Base-by-base conservation (phyloP, 2,329 filamentous ascomycete genomes). In the Aspergillus carbonarius region DNA sequence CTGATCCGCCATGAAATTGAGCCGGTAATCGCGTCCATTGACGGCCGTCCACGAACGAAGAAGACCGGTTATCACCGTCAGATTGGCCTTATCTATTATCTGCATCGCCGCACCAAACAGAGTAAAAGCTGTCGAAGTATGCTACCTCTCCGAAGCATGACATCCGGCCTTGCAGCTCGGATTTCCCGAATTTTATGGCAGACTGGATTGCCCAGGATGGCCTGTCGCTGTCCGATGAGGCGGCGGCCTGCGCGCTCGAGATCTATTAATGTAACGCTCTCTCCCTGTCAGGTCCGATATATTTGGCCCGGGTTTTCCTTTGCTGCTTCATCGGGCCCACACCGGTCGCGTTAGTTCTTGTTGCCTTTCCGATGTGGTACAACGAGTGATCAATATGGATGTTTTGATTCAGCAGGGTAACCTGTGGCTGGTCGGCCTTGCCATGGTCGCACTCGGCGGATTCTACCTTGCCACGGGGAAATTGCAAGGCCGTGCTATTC, bases 401-500 rank as follows among this genome's bases (percentile, higher is more conserved):
- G 15, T 48, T 2, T 30, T 65, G 1, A 54, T 54, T 15, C 56
- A 50, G 10, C 37, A 54, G 12, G 62, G 67, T 30, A 65, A 62
- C 34, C 18, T 64, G 51, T 73, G 67, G 68, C 56, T 61, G 15
- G 18, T 69, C 6, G 66, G 69, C 17, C 34, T 72, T 1, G 25
- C 65, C 27, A 18, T 72, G 10, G 6, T 70, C 34, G 58, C 60
- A 37, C 58, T 67, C 17, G 64, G 55, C n/a, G 66, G 62, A 9
- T n/a, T 66, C 10, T 76, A 67, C 50, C 52, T 75, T 10, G 44
- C 64, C 30, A 57, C 76, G 6, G 68, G 64, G 20, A 66, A 64
- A 56, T 23, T 60, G 17, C 76, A 76, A 60, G 73, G 76, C 23
- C 73, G 74, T 60, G 63, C 77, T 5, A 44, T 84, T 3, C 63